These are phyloP conservation scores for Lachnellula suecica DNA, from an alignment of 2,329 filamentous ascomycete genomes.

Conservation along the genomic window DNA sequence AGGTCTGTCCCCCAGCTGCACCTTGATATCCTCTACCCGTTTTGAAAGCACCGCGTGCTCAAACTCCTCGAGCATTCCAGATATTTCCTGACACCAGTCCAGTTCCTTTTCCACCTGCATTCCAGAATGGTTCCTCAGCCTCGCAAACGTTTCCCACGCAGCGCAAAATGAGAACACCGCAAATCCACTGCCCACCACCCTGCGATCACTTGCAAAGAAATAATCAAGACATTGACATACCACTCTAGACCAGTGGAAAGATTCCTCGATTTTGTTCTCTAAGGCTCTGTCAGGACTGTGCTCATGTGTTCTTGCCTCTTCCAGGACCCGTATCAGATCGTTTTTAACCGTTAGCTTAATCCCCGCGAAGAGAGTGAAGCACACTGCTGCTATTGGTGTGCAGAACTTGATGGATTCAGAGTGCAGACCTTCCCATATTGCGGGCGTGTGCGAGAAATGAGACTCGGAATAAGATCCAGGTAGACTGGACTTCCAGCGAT, in stretches of 20 bases:
- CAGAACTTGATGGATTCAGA: constrained; percentile 9
- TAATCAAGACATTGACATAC: constrained; percentile 17
- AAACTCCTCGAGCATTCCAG: constrained; percentile 3
- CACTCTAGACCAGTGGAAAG: constrained; percentile 13
- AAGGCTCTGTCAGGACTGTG: constrained; percentile 6
- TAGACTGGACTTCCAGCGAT: constrained; percentile 11
- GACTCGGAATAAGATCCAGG: constrained; percentile 5
- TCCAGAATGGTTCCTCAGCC: constrained; percentile 3
- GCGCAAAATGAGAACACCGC: constrained; percentile 12
- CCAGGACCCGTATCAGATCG: constrained; percentile 5
- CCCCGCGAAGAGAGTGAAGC: constrained; percentile 11
- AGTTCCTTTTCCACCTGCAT: constrained; percentile 11
- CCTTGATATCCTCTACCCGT: too few species aligned
- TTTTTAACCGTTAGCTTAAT: constrained; percentile 10
- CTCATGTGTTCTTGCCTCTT: constrained; percentile 7
- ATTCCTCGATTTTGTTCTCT: constrained; percentile 2
- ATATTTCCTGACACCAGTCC: constrained; percentile 9
- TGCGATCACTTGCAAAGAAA: constrained; percentile 9
- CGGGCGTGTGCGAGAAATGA: constrained; percentile 1
- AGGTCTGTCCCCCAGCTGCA: too few species aligned
- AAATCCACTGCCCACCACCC: constrained; percentile 3
- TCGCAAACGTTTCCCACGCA: constrained; percentile 12
- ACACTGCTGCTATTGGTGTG: constrained; percentile 3
- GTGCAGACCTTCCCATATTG: constrained; percentile 11
- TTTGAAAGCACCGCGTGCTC: too few species aligned